phyloP scores from a whole-genome alignment of 2,329 filamentous ascomycete species.

The Pezicula neosporulosa region DNA sequence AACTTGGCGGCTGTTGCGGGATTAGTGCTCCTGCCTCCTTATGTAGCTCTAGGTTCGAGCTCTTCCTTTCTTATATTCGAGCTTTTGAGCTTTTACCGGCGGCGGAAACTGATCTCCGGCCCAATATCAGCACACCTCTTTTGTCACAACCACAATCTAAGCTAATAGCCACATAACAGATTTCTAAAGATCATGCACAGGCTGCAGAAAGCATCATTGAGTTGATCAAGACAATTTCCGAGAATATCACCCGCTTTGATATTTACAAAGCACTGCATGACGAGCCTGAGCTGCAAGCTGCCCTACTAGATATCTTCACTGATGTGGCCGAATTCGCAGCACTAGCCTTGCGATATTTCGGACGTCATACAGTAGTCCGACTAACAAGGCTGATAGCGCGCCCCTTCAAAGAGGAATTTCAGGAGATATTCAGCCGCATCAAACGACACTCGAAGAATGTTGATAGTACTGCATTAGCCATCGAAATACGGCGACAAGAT shows the following conservation, averaged over 20 bases:
- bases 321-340: slow-evolving; percentile 1
- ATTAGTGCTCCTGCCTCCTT: too few relatives aligned
- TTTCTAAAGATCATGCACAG: neutral
- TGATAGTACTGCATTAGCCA: neutral
- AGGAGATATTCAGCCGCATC: slow-evolving; percentile 1
- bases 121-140: too few relatives aligned
- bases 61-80: too few relatives aligned
- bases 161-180: neutral
- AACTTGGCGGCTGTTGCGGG: too few relatives aligned
- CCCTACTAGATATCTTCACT: slow-evolving; percentile 1
- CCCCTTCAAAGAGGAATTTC: neutral
- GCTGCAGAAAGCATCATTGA: neutral
- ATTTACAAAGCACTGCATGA: neutral
- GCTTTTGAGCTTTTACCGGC: too few relatives aligned
- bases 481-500: neutral
- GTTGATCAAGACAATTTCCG: neutral
- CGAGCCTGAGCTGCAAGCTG: neutral
- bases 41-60: too few relatives aligned
- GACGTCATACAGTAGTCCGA: neutral
- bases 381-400: neutral
- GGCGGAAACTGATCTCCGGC: too few relatives aligned
- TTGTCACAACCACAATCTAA: neutral
- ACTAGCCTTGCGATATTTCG: neutral
- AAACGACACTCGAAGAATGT: slow-evolving; percentile 1
- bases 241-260: slow-evolving; percentile 2